Percentiles rank a stretch among this genome's conserved stretches.
phyloP scores from a whole-genome alignment of 2,329 filamentous ascomycete genomes.

The Clarireedia homoeocarpa region DNA sequence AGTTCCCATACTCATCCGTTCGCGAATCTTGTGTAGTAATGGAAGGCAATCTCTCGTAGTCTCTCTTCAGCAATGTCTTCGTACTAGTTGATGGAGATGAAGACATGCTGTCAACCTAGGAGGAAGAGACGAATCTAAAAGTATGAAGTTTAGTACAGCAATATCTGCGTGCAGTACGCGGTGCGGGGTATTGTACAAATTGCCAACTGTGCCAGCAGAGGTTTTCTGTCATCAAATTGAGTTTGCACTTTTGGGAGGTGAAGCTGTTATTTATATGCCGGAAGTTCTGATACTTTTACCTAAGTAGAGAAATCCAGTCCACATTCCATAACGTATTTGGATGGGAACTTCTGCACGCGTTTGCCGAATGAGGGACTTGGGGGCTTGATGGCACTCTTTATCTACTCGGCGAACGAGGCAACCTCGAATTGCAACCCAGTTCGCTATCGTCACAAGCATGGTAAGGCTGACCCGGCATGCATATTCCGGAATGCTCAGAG shows the following conservation, averaged over 20 bases:
- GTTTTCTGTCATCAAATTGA: too few species aligned
- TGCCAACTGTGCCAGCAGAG: background rate
- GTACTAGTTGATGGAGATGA: background rate
- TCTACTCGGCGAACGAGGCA: constrained; percentile 2
- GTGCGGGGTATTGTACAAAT: background rate
- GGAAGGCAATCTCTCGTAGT: constrained; percentile 3
- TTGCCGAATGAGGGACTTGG: background rate
- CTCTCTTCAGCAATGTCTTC: background rate
- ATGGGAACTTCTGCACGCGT: background rate
- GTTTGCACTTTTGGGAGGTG: too few species aligned
- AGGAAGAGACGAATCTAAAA: background rate
- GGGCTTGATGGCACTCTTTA: background rate
- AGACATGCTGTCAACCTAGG: background rate
- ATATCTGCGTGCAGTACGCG: background rate
- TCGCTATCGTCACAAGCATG: background rate
- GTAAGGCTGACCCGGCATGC: constrained; percentile 7
- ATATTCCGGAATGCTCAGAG: background rate
- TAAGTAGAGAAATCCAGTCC: background rate
- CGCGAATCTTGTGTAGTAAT: background rate
- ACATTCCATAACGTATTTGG: background rate
- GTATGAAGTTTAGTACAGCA: background rate
- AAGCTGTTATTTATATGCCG: background rate
- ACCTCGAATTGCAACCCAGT: background rate
- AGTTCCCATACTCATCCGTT: background rate
- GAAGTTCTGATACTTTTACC: background rate